Evolutionary conservation across 148 eudicot species (phyloP), one percentile per base, ranked within the genome.

Genomic region (Rhododendron ferrugineum): DNA sequence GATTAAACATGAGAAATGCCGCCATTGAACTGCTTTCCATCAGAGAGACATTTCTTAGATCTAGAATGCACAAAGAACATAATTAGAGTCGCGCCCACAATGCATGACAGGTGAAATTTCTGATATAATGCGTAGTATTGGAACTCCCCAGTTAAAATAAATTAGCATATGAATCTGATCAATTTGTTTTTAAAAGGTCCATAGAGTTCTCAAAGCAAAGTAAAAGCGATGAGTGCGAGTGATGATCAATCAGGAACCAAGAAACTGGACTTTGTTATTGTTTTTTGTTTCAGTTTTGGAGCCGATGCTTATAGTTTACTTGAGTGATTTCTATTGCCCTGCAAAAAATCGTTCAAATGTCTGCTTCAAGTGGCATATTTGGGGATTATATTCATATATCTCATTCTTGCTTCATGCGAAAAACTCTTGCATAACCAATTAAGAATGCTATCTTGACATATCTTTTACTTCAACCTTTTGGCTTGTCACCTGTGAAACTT

Each of bases 21-120:
- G 54, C 49, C 79, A 6, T 1, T 54, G 54, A 83, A 28, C 84
- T 85, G 42, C 10, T 72, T 10, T 30, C 64, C 44, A 83, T 72
- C 40, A 80, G 89, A 83, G 89, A 88, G 56, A 83, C 64, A 40
- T 79, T 80, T 85, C 82, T 83, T 72, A 15, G 58, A 85, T 79
- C 54, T 16, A 54, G 56, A 82, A 44, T 44, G 47, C 47, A 44
- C 47, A 82, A 37, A 37, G 42, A 37, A 37, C 40, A 37, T 37
- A 37, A n/a, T 23, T 37, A n/a, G 0, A n/a, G 44, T 6, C 0
- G 6, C 42, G 42, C 36, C 37, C n/a, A n/a, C 32, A 26, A 26
- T 58, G 40, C n/a, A n/a, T n/a, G n/a, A 34, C n/a, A 82, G 84
- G 84, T 82, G 49, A 82, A 14, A 42, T 66, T 82, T 58, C 22